Evolutionary conservation across 164 flowering plant species (phyloP), one percentile per base, ranked within the genome.

Genomic region (Tinospora cordifolia): DNA sequence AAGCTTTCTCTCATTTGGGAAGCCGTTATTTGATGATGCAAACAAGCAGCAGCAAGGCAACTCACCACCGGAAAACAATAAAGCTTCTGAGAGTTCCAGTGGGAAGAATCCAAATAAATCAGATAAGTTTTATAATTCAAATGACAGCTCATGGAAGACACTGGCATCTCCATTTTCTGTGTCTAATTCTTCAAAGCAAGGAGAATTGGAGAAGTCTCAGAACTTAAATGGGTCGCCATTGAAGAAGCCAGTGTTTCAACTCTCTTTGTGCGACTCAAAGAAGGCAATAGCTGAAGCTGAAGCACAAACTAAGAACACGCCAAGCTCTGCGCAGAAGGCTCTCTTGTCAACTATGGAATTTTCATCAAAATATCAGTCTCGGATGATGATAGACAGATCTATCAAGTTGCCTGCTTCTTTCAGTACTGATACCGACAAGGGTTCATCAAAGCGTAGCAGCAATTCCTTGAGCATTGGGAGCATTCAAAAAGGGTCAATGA

Each of bases 311-410:
- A 81, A 72, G 62, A 76, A 62, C 68, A 62, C 68, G 10, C 69
- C 73, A 46, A 64, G 38, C 73, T 70, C 76, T 0, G 72, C 75
- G 73, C 74, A 67, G 47, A 79, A 66, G 65, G 69, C 79, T 21
- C 68, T 75, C 54, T 65, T 49, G 22, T 82, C 87, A 0, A 75
- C 88, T 6, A 67, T 84, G 19, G 78, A 86, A 30, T 82, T 84
- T 79, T 89, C 93, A 36, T 81, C 82, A 12, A 81, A 78, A 71
- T 72, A 71, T 54, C 84, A 83, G 44, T 67, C 84, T 36, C 47
- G 66, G 51, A 72, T 74, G 62, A 81, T 71, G 75, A 72, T 41
- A 65, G 66, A 25, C 8, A 54, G 12, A 40, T 51, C 70, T n/a
- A 13, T 5, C 13, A 27, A 14, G 15, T 15, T 72, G 26, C 27